phyloP scores from a whole-genome alignment of 176 grass and related monocot species.

The Puccinellia tenuiflora region DNA sequence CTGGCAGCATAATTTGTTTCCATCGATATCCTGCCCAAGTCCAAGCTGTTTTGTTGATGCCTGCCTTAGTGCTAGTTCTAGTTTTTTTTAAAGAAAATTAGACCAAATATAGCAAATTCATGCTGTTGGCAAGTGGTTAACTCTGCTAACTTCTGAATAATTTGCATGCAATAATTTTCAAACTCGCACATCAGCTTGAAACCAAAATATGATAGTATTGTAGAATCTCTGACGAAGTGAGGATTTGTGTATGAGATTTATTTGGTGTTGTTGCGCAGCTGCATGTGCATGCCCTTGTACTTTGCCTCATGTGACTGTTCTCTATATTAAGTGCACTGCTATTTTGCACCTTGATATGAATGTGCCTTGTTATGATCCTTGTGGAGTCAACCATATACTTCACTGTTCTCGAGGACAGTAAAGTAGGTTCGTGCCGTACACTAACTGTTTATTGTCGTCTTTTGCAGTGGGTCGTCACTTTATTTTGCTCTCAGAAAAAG shows the following conservation, averaged over 20 bases:
- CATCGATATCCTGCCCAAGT: neutral
- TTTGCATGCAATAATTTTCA: neutral
- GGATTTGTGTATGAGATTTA: neutral
- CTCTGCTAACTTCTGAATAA: neutral
- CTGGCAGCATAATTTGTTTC: neutral
- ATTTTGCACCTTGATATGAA: neutral
- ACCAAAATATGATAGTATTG: neutral
- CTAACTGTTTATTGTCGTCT: slow-evolving; percentile 9
- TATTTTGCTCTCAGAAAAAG: slow-evolving; percentile 44
- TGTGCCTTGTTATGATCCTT: neutral
- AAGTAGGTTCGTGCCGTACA: neutral
- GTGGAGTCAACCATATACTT: neutral
- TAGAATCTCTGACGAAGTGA: neutral
- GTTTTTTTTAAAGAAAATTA: neutral
- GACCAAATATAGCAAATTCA: neutral
- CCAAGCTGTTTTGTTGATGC: neutral
- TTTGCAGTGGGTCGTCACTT: slow-evolving; percentile 57
- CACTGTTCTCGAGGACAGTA: neutral
- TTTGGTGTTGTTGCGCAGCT: neutral
- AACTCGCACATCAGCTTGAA: neutral
- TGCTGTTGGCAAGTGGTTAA: neutral
- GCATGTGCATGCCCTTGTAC: neutral
- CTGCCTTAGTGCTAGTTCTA: neutral
- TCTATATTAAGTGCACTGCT: neutral
- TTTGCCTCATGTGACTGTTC: neutral